Evolutionary conservation across 176 grass and related monocot species (phyloP).

Genomic region (Tillandsia leiboldiana): DNA sequence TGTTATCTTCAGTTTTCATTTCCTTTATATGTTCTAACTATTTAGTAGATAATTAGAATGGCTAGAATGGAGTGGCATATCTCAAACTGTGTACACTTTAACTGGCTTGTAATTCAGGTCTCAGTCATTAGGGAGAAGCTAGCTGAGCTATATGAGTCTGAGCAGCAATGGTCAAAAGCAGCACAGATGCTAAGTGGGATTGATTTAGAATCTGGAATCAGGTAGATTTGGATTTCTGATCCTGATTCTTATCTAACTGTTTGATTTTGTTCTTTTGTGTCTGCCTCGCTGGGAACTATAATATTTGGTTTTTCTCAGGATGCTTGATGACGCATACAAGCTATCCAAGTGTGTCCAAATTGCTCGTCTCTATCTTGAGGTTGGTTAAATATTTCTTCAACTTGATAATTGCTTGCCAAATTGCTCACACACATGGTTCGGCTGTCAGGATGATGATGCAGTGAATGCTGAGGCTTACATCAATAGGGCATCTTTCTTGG

Average conservation of each 20-base stretch:
- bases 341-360: constrained; percentile 95
- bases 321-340: constrained; percentile 95
- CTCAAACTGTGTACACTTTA: not conserved
- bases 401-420: not conserved
- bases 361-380: constrained; percentile 97
- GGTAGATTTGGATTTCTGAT: constrained; percentile 25
- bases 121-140: constrained; percentile 95
- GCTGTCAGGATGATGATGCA: constrained; percentile 79
- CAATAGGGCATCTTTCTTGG: constrained; percentile 98
- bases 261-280: not conserved
- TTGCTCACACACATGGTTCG: constrained; percentile 6
- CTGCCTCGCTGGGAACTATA: not conserved
- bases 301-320: constrained; percentile 33
- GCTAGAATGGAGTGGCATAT: no score
- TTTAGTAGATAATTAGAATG: not conserved
- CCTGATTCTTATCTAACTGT: not conserved
- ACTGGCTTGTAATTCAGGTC: constrained; percentile 39
- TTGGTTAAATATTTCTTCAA: constrained; percentile 17
- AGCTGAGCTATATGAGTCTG: constrained; percentile 90
- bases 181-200: constrained; percentile 97
- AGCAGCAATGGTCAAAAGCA: constrained; percentile 95
- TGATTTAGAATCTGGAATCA: constrained; percentile 98
- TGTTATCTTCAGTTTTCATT: not conserved
- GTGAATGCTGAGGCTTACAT: constrained; percentile 96
- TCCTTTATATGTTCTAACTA: not conserved